These are phyloP conservation scores for Conticribra guillardii DNA, from an alignment of 108 stramenopile species.

Conservation along the genomic window DNA sequence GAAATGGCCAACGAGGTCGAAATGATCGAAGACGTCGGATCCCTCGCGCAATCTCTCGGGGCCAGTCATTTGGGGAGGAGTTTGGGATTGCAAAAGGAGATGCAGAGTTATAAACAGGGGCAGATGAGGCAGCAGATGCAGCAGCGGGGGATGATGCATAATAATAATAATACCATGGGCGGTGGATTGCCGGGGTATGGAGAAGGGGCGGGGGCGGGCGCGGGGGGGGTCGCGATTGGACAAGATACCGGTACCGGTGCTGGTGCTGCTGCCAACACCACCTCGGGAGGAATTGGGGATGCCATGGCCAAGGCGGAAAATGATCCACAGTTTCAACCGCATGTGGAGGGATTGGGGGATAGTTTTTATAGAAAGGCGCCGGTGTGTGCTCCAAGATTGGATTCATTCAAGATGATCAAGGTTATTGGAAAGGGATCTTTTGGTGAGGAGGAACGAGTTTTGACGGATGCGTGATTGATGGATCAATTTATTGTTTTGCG, in stretches of 20 bases:
- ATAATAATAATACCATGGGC: slow-evolving; percentile 1
- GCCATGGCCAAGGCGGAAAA: slow-evolving; percentile 69
- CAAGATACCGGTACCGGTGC: neutral
- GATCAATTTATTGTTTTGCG: too few species aligned
- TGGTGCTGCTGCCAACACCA: slow-evolving; percentile 1
- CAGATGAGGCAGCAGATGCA: slow-evolving; percentile 36
- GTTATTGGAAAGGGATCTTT: slow-evolving; percentile 96
- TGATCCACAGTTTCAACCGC: slow-evolving; percentile 15
- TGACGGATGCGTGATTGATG: too few species aligned
- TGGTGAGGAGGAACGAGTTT: too few species aligned
- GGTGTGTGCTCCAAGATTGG: slow-evolving; percentile 76
- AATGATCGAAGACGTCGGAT: slow-evolving; percentile 91
- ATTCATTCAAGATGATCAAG: slow-evolving; percentile 87
- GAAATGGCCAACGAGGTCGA: slow-evolving; percentile 64
- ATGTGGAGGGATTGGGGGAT: slow-evolving; percentile 55
- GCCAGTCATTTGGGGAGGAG: slow-evolving; percentile 84
- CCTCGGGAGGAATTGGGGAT: slow-evolving; percentile 74
- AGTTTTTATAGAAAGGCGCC: slow-evolving; percentile 67
- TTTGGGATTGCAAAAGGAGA: slow-evolving; percentile 75
- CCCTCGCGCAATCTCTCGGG: slow-evolving; percentile 79
- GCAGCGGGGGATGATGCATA: neutral
- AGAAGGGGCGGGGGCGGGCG: neutral
- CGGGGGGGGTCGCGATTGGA: neutral
- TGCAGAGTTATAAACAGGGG: slow-evolving; percentile 31
- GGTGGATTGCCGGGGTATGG: neutral